phyloP scores from a whole-genome alignment of 352 stramenopile genomes.

The Pythium periplocum region DNA sequence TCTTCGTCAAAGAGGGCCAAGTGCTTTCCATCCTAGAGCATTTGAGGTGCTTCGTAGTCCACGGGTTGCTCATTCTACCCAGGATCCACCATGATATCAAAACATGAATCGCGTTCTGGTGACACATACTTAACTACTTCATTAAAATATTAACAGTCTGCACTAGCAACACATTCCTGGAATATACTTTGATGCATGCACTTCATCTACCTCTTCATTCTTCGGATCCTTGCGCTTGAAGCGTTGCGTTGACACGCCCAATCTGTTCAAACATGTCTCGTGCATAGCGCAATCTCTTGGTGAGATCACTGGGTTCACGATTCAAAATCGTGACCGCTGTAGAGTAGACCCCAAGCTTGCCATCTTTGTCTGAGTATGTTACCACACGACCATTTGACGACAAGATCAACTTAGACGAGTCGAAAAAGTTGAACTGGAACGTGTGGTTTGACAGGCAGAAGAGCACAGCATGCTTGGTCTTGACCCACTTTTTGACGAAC shows the following conservation, averaged over 20 bases:
- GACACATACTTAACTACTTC: no score
- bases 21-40: no score
- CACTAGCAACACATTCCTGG: no score
- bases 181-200: no score
- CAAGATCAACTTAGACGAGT: slow-evolving; percentile 95
- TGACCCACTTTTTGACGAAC: slow-evolving; percentile 98
- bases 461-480: slow-evolving; percentile 96
- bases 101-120: no score
- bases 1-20: no score
- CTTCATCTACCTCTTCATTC: no score
- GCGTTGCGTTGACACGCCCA: slow-evolving; percentile 20
- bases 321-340: slow-evolving; percentile 53
- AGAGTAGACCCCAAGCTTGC: slow-evolving; percentile 45
- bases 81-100: no score
- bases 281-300: slow-evolving; percentile 87
- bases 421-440: slow-evolving; percentile 96
- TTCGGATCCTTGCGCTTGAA: neutral
- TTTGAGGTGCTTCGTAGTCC: no score
- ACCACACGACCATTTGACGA: slow-evolving; percentile 85
- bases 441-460: slow-evolving; percentile 97
- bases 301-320: slow-evolving; percentile 53
- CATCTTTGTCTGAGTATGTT: slow-evolving; percentile 86
- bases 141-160: no score
- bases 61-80: no score
- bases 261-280: slow-evolving; percentile 98